phyloP scores from a whole-genome alignment of 2,329 filamentous ascomycete species.

The Neonectria magnoliae region DNA sequence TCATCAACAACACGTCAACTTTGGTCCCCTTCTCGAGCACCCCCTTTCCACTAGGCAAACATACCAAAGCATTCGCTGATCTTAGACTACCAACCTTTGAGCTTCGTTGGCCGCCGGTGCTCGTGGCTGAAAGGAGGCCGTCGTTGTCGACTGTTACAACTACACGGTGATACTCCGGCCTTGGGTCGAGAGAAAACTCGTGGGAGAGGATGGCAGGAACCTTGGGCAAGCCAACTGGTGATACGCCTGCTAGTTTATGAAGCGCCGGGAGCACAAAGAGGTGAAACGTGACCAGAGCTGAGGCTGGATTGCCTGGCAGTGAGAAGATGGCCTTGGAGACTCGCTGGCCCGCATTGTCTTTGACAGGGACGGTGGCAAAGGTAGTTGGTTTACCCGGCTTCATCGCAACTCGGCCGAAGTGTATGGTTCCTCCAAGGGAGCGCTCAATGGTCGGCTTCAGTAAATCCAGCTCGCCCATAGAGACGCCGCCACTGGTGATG shows the following conservation, averaged over 20 bases:
- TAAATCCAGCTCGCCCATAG: constrained; percentile 97
- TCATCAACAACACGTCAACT: constrained; percentile 85
- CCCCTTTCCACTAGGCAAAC: constrained; percentile 73
- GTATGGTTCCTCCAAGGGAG: constrained; percentile 87
- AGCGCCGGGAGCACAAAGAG: constrained; percentile 91
- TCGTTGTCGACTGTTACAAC: constrained; percentile 73
- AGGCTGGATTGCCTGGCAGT: constrained; percentile 92
- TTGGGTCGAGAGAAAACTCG: constrained; percentile 77
- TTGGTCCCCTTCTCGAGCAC: constrained; percentile 73
- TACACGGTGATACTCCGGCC: constrained; percentile 92
- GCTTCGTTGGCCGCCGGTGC: constrained; percentile 91
- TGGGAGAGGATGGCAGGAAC: constrained; percentile 78
- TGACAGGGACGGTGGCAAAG: constrained; percentile 85
- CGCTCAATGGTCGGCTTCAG: constrained; percentile 97
- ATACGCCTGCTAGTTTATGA: constrained; percentile 78
- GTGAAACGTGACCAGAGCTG: constrained; percentile 91
- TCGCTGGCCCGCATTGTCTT: constrained; percentile 66
- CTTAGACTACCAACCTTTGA: constrained; percentile 89
- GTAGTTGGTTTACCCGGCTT: constrained; percentile 98
- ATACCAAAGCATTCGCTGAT: constrained; percentile 87
- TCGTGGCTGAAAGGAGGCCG: constrained; percentile 76
- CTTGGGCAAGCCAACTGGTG: constrained; percentile 73
- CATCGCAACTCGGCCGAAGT: constrained; percentile 96
- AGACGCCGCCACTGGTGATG: constrained; percentile 93
- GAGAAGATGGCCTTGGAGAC: constrained; percentile 82